Percentiles rank a stretch among this genome's conserved stretches.
These are phyloP conservation scores for Fusarium veterinarium DNA, from an alignment of 2,329 filamentous ascomycete genomes.

Conservation along the genomic window DNA sequence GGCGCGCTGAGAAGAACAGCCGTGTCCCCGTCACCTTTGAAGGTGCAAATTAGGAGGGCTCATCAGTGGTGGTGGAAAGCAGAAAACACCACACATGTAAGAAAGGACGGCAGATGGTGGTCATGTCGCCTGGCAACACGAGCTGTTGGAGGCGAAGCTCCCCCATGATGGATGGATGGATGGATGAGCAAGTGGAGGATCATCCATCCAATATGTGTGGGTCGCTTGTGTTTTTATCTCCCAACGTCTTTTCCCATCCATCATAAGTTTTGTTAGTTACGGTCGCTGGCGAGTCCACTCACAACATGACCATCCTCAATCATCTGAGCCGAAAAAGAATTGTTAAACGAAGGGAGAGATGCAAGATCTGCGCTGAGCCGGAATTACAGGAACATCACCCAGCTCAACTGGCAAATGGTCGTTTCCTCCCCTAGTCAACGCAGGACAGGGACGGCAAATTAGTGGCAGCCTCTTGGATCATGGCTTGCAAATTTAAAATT, in stretches of 20 bases:
- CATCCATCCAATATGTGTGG: slow-evolving; percentile 16
- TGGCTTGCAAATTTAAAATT: slow-evolving; percentile 49
- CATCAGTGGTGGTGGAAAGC: slow-evolving; percentile 6
- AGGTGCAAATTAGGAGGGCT: slow-evolving; percentile 7
- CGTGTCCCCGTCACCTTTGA: slow-evolving; percentile 11
- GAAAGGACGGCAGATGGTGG: slow-evolving; percentile 16
- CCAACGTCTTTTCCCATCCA: slow-evolving; percentile 27
- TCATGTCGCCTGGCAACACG: slow-evolving; percentile 37
- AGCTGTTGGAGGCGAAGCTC: slow-evolving; percentile 40
- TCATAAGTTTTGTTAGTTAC: slow-evolving; percentile 11
- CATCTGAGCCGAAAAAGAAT: slow-evolving; percentile 9
- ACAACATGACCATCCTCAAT: slow-evolving; percentile 10
- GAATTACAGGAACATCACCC: slow-evolving; percentile 38
- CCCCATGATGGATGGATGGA: slow-evolving; percentile 35
- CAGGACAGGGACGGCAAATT: slow-evolving; percentile 43
- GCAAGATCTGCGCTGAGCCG: slow-evolving; percentile 40
- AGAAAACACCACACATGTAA: not conserved
- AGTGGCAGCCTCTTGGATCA: slow-evolving; percentile 41
- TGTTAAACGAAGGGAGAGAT: slow-evolving; percentile 1
- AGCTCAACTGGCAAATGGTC: slow-evolving; percentile 10
- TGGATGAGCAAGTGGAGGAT: slow-evolving; percentile 29
- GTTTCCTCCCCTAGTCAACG: slow-evolving; percentile 32
- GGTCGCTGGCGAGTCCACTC: not conserved
- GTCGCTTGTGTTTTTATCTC: slow-evolving; percentile 10
- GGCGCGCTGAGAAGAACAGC: slow-evolving; percentile 25